Base-by-base conservation (phyloP, 2,329 filamentous ascomycete genomes). In the Fusarium sacchari region DNA sequence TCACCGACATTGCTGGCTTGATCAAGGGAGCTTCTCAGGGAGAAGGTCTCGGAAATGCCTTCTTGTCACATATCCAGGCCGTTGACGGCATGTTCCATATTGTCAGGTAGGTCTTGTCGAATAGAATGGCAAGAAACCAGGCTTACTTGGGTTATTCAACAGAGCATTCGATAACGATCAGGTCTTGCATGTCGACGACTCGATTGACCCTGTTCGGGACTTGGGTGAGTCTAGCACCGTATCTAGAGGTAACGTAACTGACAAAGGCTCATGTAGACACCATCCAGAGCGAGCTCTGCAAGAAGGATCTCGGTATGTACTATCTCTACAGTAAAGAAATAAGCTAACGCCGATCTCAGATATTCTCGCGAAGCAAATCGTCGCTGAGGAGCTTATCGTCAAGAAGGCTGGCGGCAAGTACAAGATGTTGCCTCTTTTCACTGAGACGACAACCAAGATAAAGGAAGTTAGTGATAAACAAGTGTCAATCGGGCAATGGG, bases 71-170 rank as follows among this genome's bases (percentile, higher is more conserved):
- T 69, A 85, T 85, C 37, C 84, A 85, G 64, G 84, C 84, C 2
- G 84, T 85, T 6, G 84, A 85, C 44, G 84, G 84, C 72, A 84
- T 85, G 78, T 85, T 81, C 73, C 84, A 85, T 67, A 81, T 85
- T 73, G 84, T 85, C 43, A 80, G 83, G 81, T 82, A 78, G 3
- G 43, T 5, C 30, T 37, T 28, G 22, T 43, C 11, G 7, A 42
- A 39, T 2, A 30, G 7, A 22, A 0, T 5, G 17, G 13, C 3
- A 5, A 8, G 0, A 5, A 5, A 1, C 7, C 28, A 13, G 13
- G n/a, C 60, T 75, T 17, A 78, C 26, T n/a, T 7, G 40, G 9
- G 1, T 15, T 22, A 11, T 9, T 36, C 10, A 11, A 78, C 34
- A 81, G 82, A 72, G 84, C 84, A 8, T 85, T 85, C 61, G 84